Evolutionary conservation across 116 monocot species (phyloP), one percentile per base, ranked within the genome.

Genomic region (Thalassia testudinum): DNA sequence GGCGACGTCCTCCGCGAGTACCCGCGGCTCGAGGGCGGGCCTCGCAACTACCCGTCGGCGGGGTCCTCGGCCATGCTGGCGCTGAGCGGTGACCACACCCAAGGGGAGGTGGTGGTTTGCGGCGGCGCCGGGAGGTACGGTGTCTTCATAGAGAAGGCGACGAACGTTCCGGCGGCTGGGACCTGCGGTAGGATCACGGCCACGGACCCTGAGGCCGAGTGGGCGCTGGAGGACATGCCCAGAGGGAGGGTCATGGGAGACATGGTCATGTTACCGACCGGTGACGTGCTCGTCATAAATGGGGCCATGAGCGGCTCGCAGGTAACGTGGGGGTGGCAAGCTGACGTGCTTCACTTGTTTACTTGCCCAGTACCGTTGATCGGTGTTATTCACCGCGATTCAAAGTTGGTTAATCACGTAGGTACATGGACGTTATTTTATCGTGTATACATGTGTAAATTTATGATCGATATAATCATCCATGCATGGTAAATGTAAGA

Each of bases 231-330:
- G 48, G 71, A 65, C 11, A 87, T 87, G 87, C 82, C 87, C 18
- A 58, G 52, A 18, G 71, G 65, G 18, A 57, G 87, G 37, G 66
- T 79, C 50, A 82, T 87, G 87, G 87, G 87, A 14, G 87, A 87
- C 63, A 79, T 87, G 87, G 68, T 87, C 27, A 55, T 87, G 53
- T 62, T 87, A 1, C 87, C 87, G 4, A 79, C 82, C 0, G 82
- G 82, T 0, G 82, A 87, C 0, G 56, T 87, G 0, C 56, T 82
- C 27, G 54, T 87, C 47, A 65, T 87, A 40, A 87, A 87, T 69
- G 87, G 87, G 1, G 87, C 87, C 1, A 54, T 56, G 59, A 52
- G 70, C 44, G 87, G 87, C 0, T 68, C 82, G 7, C 79, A 78
- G 38, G n/a, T n/a, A n/a, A n/a, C n/a, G n/a, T n/a, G n/a, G n/a